These are phyloP conservation scores for Oxytropis ochrocephala DNA, from an alignment of 306 rosid genomes.

Conservation along the genomic window DNA sequence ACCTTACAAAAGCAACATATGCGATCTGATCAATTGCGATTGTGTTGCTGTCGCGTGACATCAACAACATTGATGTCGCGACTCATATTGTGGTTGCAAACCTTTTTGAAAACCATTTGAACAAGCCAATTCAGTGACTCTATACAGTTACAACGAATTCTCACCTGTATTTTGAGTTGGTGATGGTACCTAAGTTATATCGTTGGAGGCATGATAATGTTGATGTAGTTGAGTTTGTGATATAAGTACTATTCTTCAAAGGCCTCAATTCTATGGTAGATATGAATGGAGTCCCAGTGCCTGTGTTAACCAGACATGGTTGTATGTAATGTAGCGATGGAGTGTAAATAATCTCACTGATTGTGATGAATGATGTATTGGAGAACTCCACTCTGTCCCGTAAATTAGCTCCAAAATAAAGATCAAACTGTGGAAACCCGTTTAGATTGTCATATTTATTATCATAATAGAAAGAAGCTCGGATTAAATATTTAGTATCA, in stretches of 20 bases:
- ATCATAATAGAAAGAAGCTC: constrained; percentile 37
- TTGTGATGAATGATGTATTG: too few species aligned
- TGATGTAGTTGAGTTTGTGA: not conserved
- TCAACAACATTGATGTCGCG: too few species aligned
- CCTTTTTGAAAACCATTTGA: not conserved
- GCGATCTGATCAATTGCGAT: too few species aligned
- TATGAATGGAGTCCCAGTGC: constrained; percentile 39
- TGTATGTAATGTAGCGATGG: constrained; percentile 24
- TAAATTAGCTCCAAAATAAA: constrained; percentile 34
- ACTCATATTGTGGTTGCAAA: too few species aligned
- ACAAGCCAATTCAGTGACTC: not conserved
- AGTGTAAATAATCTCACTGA: constrained; percentile 32
- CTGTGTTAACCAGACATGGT: constrained; percentile 41
- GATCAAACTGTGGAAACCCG: constrained; percentile 35
- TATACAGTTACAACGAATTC: not conserved
- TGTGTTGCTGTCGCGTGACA: too few species aligned
- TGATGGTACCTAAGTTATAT: constrained; percentile 22
- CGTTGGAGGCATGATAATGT: not conserved
- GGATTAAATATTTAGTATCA: constrained; percentile 31
- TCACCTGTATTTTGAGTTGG: constrained; percentile 1
- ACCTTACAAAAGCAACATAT: too few species aligned
- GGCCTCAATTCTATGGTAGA: constrained; percentile 42
- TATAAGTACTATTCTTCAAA: constrained; percentile 18
- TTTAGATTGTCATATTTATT: constrained; percentile 37
- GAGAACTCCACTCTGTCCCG: constrained; percentile 10